These are phyloP conservation scores for Aspergillus thermomutatus DNA, from an alignment of 2,329 filamentous ascomycete species.

Conservation along the genomic window DNA sequence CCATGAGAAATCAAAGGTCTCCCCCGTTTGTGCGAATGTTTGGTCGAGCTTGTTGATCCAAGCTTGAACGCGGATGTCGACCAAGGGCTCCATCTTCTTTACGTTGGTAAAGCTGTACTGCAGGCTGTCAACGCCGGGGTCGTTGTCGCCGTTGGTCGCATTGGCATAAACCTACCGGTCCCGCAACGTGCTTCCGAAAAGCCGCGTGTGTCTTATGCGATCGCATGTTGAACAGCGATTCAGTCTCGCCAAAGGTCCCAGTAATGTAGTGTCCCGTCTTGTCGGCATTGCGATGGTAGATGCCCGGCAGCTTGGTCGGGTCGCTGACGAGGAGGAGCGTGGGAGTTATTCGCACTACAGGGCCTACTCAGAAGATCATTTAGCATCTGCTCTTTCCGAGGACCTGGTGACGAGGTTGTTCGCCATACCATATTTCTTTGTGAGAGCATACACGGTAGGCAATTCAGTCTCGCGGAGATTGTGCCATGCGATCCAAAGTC, in stretches of 20 bases:
- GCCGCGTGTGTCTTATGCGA: conserved; percentile 50
- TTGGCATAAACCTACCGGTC: conserved; percentile 33
- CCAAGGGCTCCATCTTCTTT: conserved; percentile 57
- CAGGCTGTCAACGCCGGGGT: conserved; percentile 2
- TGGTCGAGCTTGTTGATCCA: conserved; percentile 51
- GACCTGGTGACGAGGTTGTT: not conserved
- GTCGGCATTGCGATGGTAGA: conserved; percentile 55
- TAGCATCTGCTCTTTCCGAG: not conserved
- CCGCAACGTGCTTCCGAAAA: conserved; percentile 54
- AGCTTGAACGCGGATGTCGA: conserved; percentile 50
- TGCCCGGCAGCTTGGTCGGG: conserved; percentile 52
- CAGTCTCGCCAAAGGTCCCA: conserved; percentile 54
- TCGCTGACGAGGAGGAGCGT: conserved; percentile 53
- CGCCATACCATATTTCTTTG: conserved; percentile 21
- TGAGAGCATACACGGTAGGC: conserved; percentile 40
- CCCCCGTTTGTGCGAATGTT: conserved; percentile 44
- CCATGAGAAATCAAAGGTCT: conserved; percentile 53
- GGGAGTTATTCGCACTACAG: conserved; percentile 52
- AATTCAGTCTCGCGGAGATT: conserved; percentile 48
- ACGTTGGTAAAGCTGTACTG: conserved; percentile 55
- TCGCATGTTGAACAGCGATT: conserved; percentile 58
- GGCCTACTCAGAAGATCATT: conserved; percentile 33
- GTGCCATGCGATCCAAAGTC: conserved; percentile 54
- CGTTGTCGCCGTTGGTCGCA: not conserved
- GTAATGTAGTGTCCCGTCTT: conserved; percentile 60